These are phyloP conservation scores for Artomyces pyxidatus DNA, from an alignment of 768 basidiomycete species.

Conservation along the genomic window DNA sequence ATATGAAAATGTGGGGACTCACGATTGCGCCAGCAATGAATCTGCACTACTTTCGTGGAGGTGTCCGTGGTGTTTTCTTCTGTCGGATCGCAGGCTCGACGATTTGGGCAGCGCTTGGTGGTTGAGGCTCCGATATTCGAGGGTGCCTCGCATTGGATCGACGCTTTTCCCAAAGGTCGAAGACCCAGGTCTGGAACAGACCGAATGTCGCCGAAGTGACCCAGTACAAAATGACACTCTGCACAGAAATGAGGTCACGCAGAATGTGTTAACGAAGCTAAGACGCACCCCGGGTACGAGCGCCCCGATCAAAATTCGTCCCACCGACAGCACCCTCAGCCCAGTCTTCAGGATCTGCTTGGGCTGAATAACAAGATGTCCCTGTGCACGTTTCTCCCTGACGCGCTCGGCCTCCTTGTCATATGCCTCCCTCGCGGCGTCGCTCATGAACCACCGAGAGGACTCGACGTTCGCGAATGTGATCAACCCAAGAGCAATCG, in stretches of 20 bases:
- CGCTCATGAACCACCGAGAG: slow-evolving; percentile 61
- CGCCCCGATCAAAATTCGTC: slow-evolving; percentile 58
- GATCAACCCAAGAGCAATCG: slow-evolving; percentile 62
- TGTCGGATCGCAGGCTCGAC: neutral
- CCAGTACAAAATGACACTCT: slow-evolving; percentile 75
- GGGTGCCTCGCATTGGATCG: slow-evolving; percentile 22
- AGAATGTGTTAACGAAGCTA: neutral
- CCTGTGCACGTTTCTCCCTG: slow-evolving; percentile 33
- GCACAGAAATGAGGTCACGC: slow-evolving; percentile 6
- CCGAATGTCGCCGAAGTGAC: slow-evolving; percentile 69
- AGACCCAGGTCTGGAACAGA: slow-evolving; percentile 62
- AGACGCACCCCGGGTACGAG: slow-evolving; percentile 62
- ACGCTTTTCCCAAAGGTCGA: slow-evolving; percentile 56
- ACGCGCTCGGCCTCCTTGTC: slow-evolving; percentile 39
- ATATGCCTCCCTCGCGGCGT: slow-evolving; percentile 45
- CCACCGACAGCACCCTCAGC: slow-evolving; percentile 51
- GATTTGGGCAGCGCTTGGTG: neutral
- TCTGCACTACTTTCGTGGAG: neutral
- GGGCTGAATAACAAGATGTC: slow-evolving; percentile 38
- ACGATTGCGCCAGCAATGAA: neutral
- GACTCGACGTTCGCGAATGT: slow-evolving; percentile 79
- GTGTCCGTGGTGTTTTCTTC: neutral
- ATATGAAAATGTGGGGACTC: slow-evolving; percentile 4
- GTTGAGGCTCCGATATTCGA: too few relatives aligned
- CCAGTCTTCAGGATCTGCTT: slow-evolving; percentile 44